Percentiles rank a stretch among this genome's conserved stretches.
phyloP scores from a whole-genome alignment of 192 early-diverging fungal species.

The Coemansia sp. region DNA sequence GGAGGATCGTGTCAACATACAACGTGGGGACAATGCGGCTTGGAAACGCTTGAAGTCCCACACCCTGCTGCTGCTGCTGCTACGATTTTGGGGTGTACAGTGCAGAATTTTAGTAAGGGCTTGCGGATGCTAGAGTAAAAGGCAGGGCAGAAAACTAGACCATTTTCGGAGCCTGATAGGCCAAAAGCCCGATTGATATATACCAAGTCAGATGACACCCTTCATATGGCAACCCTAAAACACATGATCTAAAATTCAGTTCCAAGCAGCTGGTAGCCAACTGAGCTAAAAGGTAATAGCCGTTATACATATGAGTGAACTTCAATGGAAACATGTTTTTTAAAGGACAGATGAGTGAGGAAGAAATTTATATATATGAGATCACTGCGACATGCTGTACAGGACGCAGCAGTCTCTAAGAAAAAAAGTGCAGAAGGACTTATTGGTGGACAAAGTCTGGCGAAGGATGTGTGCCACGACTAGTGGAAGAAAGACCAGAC shows the following conservation, averaged over 20 bases:
- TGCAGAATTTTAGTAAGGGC: not conserved
- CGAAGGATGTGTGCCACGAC: not conserved
- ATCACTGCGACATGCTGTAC: not conserved
- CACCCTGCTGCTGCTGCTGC: not conserved
- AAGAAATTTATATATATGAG: not conserved
- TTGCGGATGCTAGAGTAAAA: not conserved
- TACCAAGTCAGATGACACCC: not conserved
- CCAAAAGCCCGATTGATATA: not conserved
- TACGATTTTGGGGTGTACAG: not conserved
- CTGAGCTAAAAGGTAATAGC: not conserved
- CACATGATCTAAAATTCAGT: not conserved
- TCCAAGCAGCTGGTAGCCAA: not conserved
- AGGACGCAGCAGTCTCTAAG: not conserved
- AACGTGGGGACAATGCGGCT: not conserved
- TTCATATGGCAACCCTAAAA: too few species aligned
- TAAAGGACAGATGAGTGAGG: not conserved
- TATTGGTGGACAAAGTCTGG: not conserved
- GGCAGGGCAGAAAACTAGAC: not conserved
- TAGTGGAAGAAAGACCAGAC: not conserved
- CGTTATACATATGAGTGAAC: too few species aligned
- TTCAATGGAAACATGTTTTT: too few species aligned
- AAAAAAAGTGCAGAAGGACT: not conserved
- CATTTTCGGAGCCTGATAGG: not conserved
- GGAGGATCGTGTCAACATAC: not conserved
- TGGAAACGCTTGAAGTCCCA: not conserved